Conservation (phyloP, 345 rosid species). For the Turritis glabra region DNA sequence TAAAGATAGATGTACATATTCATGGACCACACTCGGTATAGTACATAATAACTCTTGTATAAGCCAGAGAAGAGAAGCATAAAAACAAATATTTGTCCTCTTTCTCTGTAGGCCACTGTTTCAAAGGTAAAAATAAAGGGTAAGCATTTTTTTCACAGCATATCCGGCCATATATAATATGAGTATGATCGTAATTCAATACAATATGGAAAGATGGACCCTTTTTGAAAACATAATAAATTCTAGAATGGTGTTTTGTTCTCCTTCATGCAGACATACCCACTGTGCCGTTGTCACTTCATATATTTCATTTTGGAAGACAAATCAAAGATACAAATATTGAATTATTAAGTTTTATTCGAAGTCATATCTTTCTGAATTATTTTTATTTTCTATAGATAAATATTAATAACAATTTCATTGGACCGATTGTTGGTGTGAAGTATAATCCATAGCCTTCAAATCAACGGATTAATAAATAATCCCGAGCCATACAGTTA, state of each 20-base stretch:
- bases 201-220: constrained; percentile 3
- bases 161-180: background rate
- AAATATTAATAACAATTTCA: background rate
- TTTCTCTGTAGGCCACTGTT: background rate
- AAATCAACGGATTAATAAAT: background rate
- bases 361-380: constrained; percentile 9
- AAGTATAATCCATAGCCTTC: background rate
- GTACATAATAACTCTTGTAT: background rate
- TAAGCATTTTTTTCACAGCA: constrained; percentile 9
- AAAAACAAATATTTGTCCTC: background rate
- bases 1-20: background rate
- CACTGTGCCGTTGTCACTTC: constrained; percentile 24
- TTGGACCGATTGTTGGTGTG: background rate
- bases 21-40: background rate
- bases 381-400: background rate
- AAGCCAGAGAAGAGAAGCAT: background rate
- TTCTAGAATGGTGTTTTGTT: constrained; percentile 19
- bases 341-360: background rate
- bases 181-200: background rate
- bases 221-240: constrained; percentile 28
- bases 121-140: background rate
- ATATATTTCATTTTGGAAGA: background rate
- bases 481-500: background rate
- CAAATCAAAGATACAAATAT: constrained; percentile 8
- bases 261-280: constrained; percentile 32